Evolutionary conservation across 257 asterid species (phyloP).

Genomic region (Cynanchum wilfordii): DNA sequence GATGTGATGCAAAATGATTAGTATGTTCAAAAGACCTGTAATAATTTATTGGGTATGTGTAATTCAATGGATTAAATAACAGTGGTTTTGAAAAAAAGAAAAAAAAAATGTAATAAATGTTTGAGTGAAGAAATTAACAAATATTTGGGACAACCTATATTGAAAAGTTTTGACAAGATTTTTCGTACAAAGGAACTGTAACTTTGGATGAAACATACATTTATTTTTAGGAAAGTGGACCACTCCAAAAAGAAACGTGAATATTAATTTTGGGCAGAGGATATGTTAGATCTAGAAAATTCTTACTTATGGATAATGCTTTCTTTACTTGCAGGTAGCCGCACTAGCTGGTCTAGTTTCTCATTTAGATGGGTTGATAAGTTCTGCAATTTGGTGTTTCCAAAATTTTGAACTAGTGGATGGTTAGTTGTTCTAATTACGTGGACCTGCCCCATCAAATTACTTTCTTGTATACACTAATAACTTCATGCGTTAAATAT

Average conservation of each 20-base stretch:
- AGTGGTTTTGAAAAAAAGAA: too few species aligned
- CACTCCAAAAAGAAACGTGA: too few species aligned
- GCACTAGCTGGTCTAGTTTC: slow-evolving; percentile 67
- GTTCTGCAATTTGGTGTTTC: slow-evolving; percentile 60
- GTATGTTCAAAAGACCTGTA: too few species aligned
- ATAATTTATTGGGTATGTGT: too few species aligned
- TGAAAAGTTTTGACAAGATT: too few species aligned
- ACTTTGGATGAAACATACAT: not conserved
- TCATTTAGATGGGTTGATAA: slow-evolving; percentile 56
- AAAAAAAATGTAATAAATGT: too few species aligned
- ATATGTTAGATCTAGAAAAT: not conserved
- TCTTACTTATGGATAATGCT: not conserved
- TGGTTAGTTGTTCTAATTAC: slow-evolving; percentile 42
- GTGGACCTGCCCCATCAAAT: not conserved
- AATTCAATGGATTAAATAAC: too few species aligned
- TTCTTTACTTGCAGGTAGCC: slow-evolving; percentile 50
- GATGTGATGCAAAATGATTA: too few species aligned
- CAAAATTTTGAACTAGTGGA: slow-evolving; percentile 37
- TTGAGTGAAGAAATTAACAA: too few species aligned
- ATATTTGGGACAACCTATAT: too few species aligned
- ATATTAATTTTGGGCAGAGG: not conserved
- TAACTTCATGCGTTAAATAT: not conserved
- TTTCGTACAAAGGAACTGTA: too few species aligned
- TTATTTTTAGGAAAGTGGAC: not conserved
- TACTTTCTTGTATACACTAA: not conserved